Evolutionary conservation across 768 basidiomycete genomes (phyloP).

Genomic region (Leccinum truebloodii): DNA sequence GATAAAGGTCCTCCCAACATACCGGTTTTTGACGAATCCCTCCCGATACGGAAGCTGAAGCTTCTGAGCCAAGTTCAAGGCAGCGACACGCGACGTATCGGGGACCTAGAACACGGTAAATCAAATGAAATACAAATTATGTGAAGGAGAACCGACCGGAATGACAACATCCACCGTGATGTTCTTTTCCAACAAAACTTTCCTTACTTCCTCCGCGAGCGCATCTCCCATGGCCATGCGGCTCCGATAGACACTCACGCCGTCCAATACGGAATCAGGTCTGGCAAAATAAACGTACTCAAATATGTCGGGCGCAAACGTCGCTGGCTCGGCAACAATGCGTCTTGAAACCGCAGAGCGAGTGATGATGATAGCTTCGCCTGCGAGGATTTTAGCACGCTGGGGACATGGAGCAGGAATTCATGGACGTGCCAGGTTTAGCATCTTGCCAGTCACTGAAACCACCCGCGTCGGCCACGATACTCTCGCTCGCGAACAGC

Average conservation of each 20-base stretch:
- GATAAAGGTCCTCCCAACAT: slow-evolving; percentile 97
- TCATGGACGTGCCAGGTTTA: slow-evolving; percentile 64
- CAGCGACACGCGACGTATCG: slow-evolving; percentile 95
- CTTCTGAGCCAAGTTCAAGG: slow-evolving; percentile 91
- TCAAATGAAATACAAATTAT: background rate
- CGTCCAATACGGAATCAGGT: slow-evolving; percentile 96
- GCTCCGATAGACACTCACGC: slow-evolving; percentile 94
- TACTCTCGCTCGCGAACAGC: slow-evolving; percentile 91
- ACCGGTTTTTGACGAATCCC: slow-evolving; percentile 98
- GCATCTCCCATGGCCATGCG: slow-evolving; percentile 99
- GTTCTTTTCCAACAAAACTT: slow-evolving; percentile 65
- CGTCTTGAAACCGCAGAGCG: slow-evolving; percentile 73
- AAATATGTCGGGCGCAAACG: slow-evolving; percentile 97
- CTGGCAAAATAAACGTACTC: slow-evolving; percentile 99
- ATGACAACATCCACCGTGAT: slow-evolving; percentile 93
- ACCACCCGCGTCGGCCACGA: slow-evolving; percentile 92
- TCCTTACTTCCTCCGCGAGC: slow-evolving; percentile 83
- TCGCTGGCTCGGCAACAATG: slow-evolving; percentile 64
- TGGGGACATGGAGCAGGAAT: background rate
- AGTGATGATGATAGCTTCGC: slow-evolving; percentile 96
- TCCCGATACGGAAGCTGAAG: slow-evolving; percentile 91
- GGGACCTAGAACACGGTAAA: slow-evolving; percentile 62
- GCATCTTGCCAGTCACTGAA: slow-evolving; percentile 95
- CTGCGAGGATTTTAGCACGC: slow-evolving; percentile 39
- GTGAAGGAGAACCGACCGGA: slow-evolving; percentile 51